Conservation (phyloP, 352 stramenopile genomes). For the Phytophthora macrochlamydospora region DNA sequence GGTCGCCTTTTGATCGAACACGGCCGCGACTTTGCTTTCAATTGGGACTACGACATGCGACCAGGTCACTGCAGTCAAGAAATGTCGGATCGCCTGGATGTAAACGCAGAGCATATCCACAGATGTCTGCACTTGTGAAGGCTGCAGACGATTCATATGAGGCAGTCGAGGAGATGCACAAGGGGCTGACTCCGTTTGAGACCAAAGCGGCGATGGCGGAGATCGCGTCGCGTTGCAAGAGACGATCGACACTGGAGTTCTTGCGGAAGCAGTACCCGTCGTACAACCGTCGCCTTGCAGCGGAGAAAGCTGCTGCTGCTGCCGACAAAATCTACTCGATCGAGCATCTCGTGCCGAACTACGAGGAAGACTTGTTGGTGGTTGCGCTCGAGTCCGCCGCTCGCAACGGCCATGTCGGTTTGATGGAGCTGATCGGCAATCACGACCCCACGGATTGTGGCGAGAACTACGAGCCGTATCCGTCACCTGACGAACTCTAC, state of each 20-base stretch:
- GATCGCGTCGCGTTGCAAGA: neutral
- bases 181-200: too few species aligned
- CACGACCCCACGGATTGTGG: neutral
- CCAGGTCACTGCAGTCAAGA: neutral
- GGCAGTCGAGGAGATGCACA: too few species aligned
- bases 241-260: neutral
- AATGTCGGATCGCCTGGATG: neutral
- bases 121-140: neutral
- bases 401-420: neutral
- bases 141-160: too few species aligned
- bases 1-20: neutral
- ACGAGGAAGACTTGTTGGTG: neutral
- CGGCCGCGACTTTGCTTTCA: neutral
- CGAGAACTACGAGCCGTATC: neutral
- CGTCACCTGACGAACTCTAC: neutral
- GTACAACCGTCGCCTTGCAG: neutral
- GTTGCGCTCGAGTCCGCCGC: neutral
- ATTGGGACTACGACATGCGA: neutral
- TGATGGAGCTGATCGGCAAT: neutral
- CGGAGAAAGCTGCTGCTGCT: neutral
- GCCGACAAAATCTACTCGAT: neutral
- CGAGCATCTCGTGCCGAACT: neutral
- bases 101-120: neutral
- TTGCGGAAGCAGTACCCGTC: neutral
- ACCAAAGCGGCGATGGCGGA: neutral